Conservation (phyloP, 2,329 filamentous ascomycete genomes). For the Aschersonia sp. region DNA sequence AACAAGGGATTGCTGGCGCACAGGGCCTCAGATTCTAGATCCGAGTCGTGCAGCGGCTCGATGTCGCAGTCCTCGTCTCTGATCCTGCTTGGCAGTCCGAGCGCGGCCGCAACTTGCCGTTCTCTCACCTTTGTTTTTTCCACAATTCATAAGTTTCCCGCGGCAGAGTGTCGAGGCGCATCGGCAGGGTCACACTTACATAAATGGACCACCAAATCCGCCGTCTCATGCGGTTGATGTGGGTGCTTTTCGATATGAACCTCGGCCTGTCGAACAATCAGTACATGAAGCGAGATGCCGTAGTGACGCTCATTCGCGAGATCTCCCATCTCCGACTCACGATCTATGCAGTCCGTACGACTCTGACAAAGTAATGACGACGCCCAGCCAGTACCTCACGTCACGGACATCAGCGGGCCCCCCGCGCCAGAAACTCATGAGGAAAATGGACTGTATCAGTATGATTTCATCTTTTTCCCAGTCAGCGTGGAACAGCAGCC, state of each 20-base stretch:
- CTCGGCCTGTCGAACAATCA: slow-evolving; percentile 8
- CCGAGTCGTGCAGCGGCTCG: slow-evolving; percentile 15
- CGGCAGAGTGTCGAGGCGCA: too few relatives aligned
- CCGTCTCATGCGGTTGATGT: slow-evolving; percentile 21
- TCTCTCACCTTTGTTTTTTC: slow-evolving; percentile 15
- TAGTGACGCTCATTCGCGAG: too few relatives aligned
- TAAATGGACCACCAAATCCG: slow-evolving; percentile 41
- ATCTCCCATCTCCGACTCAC: slow-evolving; percentile 7
- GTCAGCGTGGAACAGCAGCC: slow-evolving; percentile 36
- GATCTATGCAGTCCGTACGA: slow-evolving; percentile 29
- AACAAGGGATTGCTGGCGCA: slow-evolving; percentile 10
- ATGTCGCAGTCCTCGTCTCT: slow-evolving; percentile 24
- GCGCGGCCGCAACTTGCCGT: slow-evolving; percentile 19
- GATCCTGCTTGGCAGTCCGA: slow-evolving; percentile 21
- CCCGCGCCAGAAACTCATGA: slow-evolving; percentile 41
- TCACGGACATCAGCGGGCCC: slow-evolving; percentile 32
- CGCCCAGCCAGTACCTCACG: slow-evolving; percentile 32
- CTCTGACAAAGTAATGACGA: slow-evolving; percentile 35
- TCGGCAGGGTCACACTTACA: slow-evolving; percentile 14
- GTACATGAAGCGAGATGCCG: too few relatives aligned
- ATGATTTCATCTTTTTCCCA: slow-evolving; percentile 34
- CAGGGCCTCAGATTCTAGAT: slow-evolving; percentile 16
- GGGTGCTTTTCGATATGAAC: slow-evolving; percentile 12
- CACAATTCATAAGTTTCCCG: too few relatives aligned
- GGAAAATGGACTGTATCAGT: slow-evolving; percentile 34